Base-by-base conservation (phyloP, 192 early-diverging fungal genomes). In the Linnemannia exigua region DNA sequence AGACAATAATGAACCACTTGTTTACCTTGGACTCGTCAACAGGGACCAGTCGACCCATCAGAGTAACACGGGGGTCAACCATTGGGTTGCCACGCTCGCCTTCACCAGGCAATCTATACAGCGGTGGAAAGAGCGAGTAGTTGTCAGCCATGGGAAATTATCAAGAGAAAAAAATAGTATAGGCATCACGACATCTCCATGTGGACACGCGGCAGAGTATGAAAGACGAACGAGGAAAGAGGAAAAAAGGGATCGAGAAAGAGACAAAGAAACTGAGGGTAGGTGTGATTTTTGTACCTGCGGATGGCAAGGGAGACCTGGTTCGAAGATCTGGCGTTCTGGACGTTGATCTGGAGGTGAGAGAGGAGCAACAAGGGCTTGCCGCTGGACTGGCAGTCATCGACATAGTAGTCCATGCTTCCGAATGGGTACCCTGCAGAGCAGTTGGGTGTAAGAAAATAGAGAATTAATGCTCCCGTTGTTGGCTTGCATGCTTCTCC, bases 331-430 rank as follows among this genome's bases (percentile, higher is more conserved):
- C 28, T 80, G 37, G 79, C 74, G 51, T 89, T 89, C 58, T 77
- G 76, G 36, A 89, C 51, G 67, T 87, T 89, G 54, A 87, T 79
- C 82, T 91, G 89, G 12, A 89, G 77, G 63, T 87, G 67, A 1
- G 88, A 89, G 72, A 91, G 81, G 15, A 90, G 76, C 63, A 91
- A 69, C 44, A 91, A 74, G 14, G 87, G 82, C 75, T 83, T 84
- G 41, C 90, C 90, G 20, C 70, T 80, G 19, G 78, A 28, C 33
- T 84, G 72, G 68, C 90, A 91, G 33, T 89, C 84, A 76, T 89
- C 90, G 11, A 75, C 72, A 50, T 87, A 91, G 48, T 91, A 91
- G 28, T 91, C 90, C 87, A 91, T 78, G 38, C 88, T 80, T 51
- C 88, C 89, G 67, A 91, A 90, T 20, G 90, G 90, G 81, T 82